phyloP scores from a whole-genome alignment of 176 grass and related monocot genomes.

The Pontederia crassipes region DNA sequence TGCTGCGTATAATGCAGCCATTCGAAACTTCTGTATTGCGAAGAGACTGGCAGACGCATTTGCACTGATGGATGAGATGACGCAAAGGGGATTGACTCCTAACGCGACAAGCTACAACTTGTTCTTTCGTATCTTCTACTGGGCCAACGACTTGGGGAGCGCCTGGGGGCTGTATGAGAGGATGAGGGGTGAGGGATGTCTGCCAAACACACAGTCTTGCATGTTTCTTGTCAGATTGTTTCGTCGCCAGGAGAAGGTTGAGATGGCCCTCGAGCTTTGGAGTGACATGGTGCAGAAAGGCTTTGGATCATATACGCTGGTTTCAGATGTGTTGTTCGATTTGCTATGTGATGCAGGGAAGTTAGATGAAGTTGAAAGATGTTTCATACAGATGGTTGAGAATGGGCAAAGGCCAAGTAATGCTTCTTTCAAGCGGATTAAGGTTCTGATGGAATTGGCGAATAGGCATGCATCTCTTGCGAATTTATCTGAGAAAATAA shows the following conservation, averaged over 20 bases:
- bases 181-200: slow-evolving; percentile 50
- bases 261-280: slow-evolving; percentile 59
- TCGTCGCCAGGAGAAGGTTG: slow-evolving; percentile 35
- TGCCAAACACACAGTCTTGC: slow-evolving; percentile 75
- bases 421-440: slow-evolving; percentile 64
- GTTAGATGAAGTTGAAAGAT: slow-evolving; percentile 67
- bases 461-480: slow-evolving; percentile 54
- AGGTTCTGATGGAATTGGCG: slow-evolving; percentile 78
- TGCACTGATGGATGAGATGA: slow-evolving; percentile 66
- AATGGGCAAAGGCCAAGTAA: slow-evolving; percentile 59
- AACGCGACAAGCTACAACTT: slow-evolving; percentile 86
- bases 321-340: slow-evolving; percentile 80
- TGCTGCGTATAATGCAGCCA: slow-evolving; percentile 52
- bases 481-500: slow-evolving; percentile 42
- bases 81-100: slow-evolving; percentile 40
- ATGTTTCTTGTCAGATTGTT: slow-evolving; percentile 83
- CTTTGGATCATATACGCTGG: slow-evolving; percentile 65
- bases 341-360: slow-evolving; percentile 67
- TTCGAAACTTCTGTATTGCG: slow-evolving; percentile 77
- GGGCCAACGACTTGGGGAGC: slow-evolving; percentile 44
- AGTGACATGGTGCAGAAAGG: slow-evolving; percentile 60
- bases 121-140: slow-evolving; percentile 84
- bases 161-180: slow-evolving; percentile 28
- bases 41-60: slow-evolving; percentile 77
- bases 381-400: slow-evolving; percentile 67